Evolutionary conservation across 2,329 filamentous ascomycete genomes (phyloP), one percentile per base, ranked within the genome.

Genomic region (Cladosporium sphaerospermum): DNA sequence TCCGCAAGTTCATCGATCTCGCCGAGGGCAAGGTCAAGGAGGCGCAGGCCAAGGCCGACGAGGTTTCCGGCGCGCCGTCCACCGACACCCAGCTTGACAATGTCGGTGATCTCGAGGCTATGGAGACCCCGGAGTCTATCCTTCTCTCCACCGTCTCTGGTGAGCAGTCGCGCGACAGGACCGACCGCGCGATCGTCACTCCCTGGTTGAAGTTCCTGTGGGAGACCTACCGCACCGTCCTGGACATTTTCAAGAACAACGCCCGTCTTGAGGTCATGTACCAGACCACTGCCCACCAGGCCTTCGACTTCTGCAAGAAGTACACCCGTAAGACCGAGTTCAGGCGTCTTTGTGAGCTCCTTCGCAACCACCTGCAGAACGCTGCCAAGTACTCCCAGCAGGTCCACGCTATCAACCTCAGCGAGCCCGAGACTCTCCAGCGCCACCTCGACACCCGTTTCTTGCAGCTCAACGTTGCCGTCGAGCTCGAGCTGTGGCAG

Each of bases 261-360:
- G 92, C 93, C 54, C 86, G 93, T 55, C 83, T 99, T 54, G 93
- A 99, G 78, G 84, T 95, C 54, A 92, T 97, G 78, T 99, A 99
- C 75, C 93, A 99, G 82, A 90, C 86, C 73, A 99, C 93, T 52
- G 93, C 93, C 63, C 89, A 92, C 73, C 93, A 97, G 77, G 93
- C 93, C 48, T 99, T 99, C 78, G 89, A 96, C 71, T 99, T 99
- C 77, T 99, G 93, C 75, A 84, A 93, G 68, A 95, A 96, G 76
- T 97, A 97, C 75, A 88, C 90, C 63, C 86, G 93, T 70, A 99
- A 99, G 85, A 99, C 93, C 61, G 93, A 99, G 77, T 99, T 99
- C 81, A 88, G 93, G 72, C 86, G 93, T 67, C 89, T 99, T 51
- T 99, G 93, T 76, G 93, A 99, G 78, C 83, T 99, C 59, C 86